Evolutionary conservation across 2,329 filamentous ascomycete species (phyloP).

Genomic region (Orbilia quercus): DNA sequence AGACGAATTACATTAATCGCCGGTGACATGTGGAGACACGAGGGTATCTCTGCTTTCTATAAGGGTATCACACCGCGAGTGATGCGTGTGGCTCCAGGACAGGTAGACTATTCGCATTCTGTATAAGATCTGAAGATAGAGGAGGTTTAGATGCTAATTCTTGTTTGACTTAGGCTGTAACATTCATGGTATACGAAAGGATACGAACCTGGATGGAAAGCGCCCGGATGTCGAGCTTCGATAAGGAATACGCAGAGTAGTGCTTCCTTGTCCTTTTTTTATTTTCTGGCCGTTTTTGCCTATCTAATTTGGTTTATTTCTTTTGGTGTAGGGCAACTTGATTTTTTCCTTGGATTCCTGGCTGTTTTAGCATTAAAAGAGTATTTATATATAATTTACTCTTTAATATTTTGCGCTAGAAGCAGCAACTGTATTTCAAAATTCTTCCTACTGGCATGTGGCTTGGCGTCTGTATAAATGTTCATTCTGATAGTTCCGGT

Average conservation of each 20-base stretch:
- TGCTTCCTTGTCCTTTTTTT: conserved; percentile 32
- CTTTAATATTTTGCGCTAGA: background rate
- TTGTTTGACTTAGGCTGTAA: conserved; percentile 66
- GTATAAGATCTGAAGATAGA: background rate
- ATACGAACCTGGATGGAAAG: conserved; percentile 65
- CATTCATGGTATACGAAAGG: conserved; percentile 68
- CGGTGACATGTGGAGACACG: conserved; percentile 88
- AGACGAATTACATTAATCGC: conserved; percentile 82
- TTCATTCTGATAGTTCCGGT: background rate
- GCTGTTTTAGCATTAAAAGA: no score
- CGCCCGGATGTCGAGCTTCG: conserved; percentile 64
- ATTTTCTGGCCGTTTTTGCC: conserved; percentile 13
- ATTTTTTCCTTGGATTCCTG: conserved; percentile 12
- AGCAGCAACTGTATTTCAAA: background rate
- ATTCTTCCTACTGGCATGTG: conserved; percentile 16
- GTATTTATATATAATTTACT: no score
- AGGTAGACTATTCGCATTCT: conserved; percentile 66
- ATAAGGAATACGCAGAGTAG: conserved; percentile 65
- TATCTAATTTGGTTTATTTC: conserved; percentile 24
- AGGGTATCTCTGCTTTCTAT: conserved; percentile 94
- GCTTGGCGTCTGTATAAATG: conserved; percentile 7
- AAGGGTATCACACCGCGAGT: conserved; percentile 98
- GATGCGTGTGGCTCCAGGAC: conserved; percentile 96
- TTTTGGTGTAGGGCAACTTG: conserved; percentile 35
- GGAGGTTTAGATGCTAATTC: conserved; percentile 14